Evolutionary conservation across 257 asterid genomes (phyloP).

Genomic region (Leptodermis oblonga): DNA sequence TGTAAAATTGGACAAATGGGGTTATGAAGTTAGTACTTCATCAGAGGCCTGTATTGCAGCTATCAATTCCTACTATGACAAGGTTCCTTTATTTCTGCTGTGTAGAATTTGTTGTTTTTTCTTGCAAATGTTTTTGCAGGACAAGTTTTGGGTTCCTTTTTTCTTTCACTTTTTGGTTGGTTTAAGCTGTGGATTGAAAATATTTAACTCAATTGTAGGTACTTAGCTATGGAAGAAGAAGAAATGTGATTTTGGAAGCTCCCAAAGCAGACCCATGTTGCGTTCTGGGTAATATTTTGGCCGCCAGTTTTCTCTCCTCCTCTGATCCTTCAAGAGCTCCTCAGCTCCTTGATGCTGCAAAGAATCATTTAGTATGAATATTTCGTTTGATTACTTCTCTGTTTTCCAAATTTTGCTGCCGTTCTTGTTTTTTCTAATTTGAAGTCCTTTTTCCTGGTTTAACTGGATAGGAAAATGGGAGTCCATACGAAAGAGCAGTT

Average conservation of each 20-base stretch:
- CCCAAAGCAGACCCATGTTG: conserved; percentile 75
- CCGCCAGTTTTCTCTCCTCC: conserved; percentile 65
- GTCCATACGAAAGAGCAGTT: conserved; percentile 65
- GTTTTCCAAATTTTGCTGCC: background rate
- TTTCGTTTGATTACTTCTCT: conserved; percentile 5
- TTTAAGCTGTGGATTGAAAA: background rate
- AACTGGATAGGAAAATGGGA: conserved; percentile 59
- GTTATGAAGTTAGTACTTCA: conserved; percentile 63
- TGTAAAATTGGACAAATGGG: conserved; percentile 68
- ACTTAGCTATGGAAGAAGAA: conserved; percentile 75
- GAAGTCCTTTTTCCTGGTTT: background rate
- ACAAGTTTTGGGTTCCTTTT: background rate
- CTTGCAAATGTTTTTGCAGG: background rate
- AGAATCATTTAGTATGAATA: conserved; percentile 54
- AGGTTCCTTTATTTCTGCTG: conserved; percentile 37
- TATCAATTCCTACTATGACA: conserved; percentile 71
- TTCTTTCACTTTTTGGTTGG: no score
- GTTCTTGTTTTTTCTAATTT: background rate
- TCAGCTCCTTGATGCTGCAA: conserved; percentile 56
- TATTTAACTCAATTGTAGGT: conserved; percentile 36
- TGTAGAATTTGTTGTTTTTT: conserved; percentile 2
- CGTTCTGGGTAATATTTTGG: conserved; percentile 83
- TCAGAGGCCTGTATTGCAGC: conserved; percentile 73
- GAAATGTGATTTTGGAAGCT: conserved; percentile 83
- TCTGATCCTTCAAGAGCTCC: conserved; percentile 45